A percentile compares a stretch with the other conserved stretches of the same genome.
These are phyloP conservation scores for Taxawa tesnikishii DNA, from an alignment of 2,329 filamentous ascomycete genomes.

Conservation along the genomic window DNA sequence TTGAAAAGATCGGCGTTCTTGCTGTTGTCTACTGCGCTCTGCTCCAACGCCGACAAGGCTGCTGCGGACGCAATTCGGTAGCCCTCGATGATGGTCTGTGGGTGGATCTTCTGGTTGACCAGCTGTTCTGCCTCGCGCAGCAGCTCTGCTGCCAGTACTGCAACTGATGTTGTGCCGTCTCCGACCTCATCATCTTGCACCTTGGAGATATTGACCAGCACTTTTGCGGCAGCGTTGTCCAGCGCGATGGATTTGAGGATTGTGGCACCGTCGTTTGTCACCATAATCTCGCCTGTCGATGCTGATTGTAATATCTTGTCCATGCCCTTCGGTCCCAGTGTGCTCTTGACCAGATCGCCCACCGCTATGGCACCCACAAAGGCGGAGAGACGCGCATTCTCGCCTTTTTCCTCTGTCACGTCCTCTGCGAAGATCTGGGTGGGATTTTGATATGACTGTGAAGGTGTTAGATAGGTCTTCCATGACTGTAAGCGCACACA, in stretches of 20 bases:
- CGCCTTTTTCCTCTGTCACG: conserved; percentile 94
- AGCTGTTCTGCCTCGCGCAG: conserved; percentile 94
- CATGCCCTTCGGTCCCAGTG: conserved; percentile 95
- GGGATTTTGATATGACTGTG: conserved; percentile 48
- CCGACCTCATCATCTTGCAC: conserved; percentile 98
- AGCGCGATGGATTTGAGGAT: conserved; percentile 97
- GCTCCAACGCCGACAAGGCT: conserved; percentile 72
- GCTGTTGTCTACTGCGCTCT: conserved; percentile 81
- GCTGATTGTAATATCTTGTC: conserved; percentile 96
- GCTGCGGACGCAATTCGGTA: conserved; percentile 94
- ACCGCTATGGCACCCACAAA: conserved; percentile 98
- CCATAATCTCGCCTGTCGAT: conserved; percentile 95
- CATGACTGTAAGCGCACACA: background rate
- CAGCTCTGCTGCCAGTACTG: conserved; percentile 87
- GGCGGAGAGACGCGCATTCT: conserved; percentile 96
- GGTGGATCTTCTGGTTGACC: conserved; percentile 96
- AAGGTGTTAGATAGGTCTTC: background rate
- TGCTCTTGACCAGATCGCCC: conserved; percentile 94
- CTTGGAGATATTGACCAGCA: conserved; percentile 97
- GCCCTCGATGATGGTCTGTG: conserved; percentile 97
- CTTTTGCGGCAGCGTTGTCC: conserved; percentile 96
- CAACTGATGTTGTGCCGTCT: conserved; percentile 95
- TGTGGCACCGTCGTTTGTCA: conserved; percentile 96
- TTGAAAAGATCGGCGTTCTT: conserved; percentile 72
- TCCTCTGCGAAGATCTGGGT: conserved; percentile 98